Base-by-base conservation (phyloP, 805 yeast species). In the Suhomyces sp. region DNA sequence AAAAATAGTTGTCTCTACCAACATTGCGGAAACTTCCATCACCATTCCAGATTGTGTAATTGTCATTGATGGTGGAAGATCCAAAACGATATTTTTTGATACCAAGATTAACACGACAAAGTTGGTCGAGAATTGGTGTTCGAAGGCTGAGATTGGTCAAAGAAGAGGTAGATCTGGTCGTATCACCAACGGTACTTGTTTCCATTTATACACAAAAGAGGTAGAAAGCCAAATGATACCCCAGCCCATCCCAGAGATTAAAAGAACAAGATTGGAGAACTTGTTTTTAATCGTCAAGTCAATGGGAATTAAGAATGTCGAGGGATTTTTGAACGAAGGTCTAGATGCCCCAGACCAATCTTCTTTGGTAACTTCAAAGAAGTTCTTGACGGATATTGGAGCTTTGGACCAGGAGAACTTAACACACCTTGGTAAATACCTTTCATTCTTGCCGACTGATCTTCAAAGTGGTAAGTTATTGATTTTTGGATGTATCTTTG, bases 131-230 rank as follows among this genome's bases (percentile, higher is more conserved):
- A 69, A 72, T 4, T 91, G 95, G 88, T 87, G 88, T 15, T 90
- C 98, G 0, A 76, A 76, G 43, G 97, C 98, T 0, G 96, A 95
- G 51, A 81, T 81, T 15, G 75, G 79, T 15, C 98, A 91, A 60
- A 76, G 98, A 63, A 72, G 96, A 57, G 98, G 98, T 56, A 84
- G 98, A 68, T 91, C 97, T n/a, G 98, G 98, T 44, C 90, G 98
- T 75, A 88, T 91, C 9, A 76, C 81, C 22, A 70, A 70, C 17
- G 98, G 98, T 38, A 65, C 68, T 10, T 88, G 97, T 43, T 91
- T 79, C 59, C 88, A 85, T 53, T 53, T 91, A 30, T 91, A 76
- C 58, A 82, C 96, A 1, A 63, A 65, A 35, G 75, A 75, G 2
- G 74, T 86, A 0, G 65, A 68, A 4, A 56, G 57, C 1, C 54